phyloP scores from a whole-genome alignment of 2,329 filamentous ascomycete genomes.

The Fusarium lyarnte region DNA sequence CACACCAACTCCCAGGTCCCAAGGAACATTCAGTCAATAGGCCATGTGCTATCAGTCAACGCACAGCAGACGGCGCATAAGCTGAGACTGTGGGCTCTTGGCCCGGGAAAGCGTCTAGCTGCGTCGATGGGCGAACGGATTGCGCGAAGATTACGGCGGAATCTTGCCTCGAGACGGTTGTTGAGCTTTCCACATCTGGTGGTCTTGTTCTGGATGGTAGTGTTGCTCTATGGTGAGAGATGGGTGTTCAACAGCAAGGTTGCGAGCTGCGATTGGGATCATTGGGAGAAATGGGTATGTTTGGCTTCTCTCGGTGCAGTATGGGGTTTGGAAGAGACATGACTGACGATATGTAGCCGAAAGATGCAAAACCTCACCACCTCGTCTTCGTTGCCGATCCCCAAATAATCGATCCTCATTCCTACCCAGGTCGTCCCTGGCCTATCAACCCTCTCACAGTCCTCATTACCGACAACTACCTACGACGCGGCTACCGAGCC shows the following conservation, averaged over 20 bases:
- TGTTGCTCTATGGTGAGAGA: conserved; percentile 86
- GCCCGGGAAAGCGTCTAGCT: conserved; percentile 52
- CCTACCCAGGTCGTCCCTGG: conserved; percentile 84
- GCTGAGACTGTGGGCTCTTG: conserved; percentile 54
- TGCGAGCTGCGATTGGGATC: conserved; percentile 78
- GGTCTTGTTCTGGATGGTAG: conserved; percentile 77
- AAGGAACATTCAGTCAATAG: conserved; percentile 33
- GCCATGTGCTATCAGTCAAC: conserved; percentile 36
- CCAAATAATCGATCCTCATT: conserved; percentile 91
- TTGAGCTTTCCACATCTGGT: conserved; percentile 74
- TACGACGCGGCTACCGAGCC: conserved; percentile 82
- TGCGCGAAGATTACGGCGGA: conserved; percentile 47
- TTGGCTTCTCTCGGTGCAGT: too few relatives aligned
- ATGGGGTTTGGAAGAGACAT: not conserved
- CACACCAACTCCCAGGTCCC: conserved; percentile 25
- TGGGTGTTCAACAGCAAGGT: conserved; percentile 78
- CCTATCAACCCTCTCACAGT: conserved; percentile 64
- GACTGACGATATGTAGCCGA: conserved; percentile 66
- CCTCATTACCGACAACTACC: conserved; percentile 85
- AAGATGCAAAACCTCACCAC: conserved; percentile 81
- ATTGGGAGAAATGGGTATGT: conserved; percentile 93
- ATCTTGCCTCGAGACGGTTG: conserved; percentile 61
- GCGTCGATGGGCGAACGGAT: conserved; percentile 44
- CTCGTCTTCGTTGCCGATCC: conserved; percentile 88
- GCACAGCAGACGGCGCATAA: conserved; percentile 42